Conservation (phyloP, 2,329 filamentous ascomycete species). For the Aurifilum marmelostoma region DNA sequence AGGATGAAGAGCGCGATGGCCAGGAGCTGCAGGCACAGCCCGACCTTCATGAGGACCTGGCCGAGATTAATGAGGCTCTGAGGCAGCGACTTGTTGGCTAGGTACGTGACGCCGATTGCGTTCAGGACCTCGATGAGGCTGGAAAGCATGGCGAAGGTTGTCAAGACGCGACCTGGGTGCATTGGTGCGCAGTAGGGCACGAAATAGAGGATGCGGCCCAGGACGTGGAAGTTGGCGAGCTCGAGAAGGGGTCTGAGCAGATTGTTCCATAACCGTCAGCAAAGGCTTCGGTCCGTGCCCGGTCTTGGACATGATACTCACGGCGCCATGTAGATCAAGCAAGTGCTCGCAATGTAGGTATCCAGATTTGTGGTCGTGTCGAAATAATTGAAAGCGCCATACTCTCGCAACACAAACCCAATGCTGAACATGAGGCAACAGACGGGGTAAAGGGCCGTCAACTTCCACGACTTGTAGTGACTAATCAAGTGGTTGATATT, state of each 20-base stretch:
- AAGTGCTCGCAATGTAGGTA: slow-evolving; percentile 38
- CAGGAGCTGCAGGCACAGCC: slow-evolving; percentile 58
- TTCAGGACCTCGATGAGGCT: slow-evolving; percentile 52
- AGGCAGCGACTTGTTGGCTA: slow-evolving; percentile 49
- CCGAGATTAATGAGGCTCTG: slow-evolving; percentile 45
- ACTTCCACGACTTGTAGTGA: slow-evolving; percentile 47
- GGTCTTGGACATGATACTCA: slow-evolving; percentile 33
- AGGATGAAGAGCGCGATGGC: slow-evolving; percentile 54
- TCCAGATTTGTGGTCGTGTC: slow-evolving; percentile 33
- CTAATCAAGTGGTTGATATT: slow-evolving; percentile 30
- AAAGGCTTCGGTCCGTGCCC: neutral
- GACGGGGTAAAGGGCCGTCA: slow-evolving; percentile 47
- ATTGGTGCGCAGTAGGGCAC: slow-evolving; percentile 57
- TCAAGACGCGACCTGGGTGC: slow-evolving; percentile 43
- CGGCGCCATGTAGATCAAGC: slow-evolving; percentile 46
- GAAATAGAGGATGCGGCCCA: slow-evolving; percentile 61
- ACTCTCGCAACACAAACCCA: slow-evolving; percentile 51
- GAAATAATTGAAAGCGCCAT: slow-evolving; percentile 45
- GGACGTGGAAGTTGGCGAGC: slow-evolving; percentile 59
- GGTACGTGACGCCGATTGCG: slow-evolving; percentile 52
- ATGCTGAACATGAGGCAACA: slow-evolving; percentile 47
- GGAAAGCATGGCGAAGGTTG: slow-evolving; percentile 47
- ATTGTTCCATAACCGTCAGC: neutral
- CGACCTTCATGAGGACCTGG: slow-evolving; percentile 51
- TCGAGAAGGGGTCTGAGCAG: slow-evolving; percentile 47